phyloP scores from a whole-genome alignment of 805 yeast genomes.

The Lipomyces starkeyi region DNA sequence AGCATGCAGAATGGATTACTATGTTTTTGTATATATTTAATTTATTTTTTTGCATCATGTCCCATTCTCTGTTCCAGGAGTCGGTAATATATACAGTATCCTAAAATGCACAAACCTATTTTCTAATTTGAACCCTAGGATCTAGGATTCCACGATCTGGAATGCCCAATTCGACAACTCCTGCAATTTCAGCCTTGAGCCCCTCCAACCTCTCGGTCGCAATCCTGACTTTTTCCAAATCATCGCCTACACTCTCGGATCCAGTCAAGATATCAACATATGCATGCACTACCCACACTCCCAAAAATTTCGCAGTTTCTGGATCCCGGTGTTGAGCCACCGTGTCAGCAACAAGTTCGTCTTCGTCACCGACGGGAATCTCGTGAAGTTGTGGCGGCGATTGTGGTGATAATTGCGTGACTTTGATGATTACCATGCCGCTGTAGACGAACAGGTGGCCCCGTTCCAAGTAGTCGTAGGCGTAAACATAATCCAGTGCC shows the following conservation, averaged over 20 bases:
- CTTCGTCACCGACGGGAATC: constrained; percentile 19
- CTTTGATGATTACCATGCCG: constrained; percentile 24
- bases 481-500: constrained; percentile 33
- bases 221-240: constrained; percentile 21
- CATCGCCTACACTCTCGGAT: constrained; percentile 26
- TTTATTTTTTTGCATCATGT: not conserved
- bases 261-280: constrained; percentile 31
- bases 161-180: constrained; percentile 28
- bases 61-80: not conserved
- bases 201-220: constrained; percentile 30
- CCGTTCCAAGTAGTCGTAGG: constrained; percentile 30
- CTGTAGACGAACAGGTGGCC: constrained; percentile 30
- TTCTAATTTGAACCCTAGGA: constrained; percentile 33
- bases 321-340: constrained; percentile 26
- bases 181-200: constrained; percentile 28
- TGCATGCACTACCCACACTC: constrained; percentile 35
- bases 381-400: constrained; percentile 27
- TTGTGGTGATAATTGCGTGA: constrained; percentile 30
- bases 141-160: constrained; percentile 37
- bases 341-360: constrained; percentile 23
- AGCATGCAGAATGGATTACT: not conserved
- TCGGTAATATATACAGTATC: not conserved
- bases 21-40: not conserved
- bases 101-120: constrained; percentile 8
- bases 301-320: constrained; percentile 22